Evolutionary conservation across 2,329 filamentous ascomycete genomes (phyloP), one percentile per base, ranked within the genome.

Genomic region (Huntiella omanensis): DNA sequence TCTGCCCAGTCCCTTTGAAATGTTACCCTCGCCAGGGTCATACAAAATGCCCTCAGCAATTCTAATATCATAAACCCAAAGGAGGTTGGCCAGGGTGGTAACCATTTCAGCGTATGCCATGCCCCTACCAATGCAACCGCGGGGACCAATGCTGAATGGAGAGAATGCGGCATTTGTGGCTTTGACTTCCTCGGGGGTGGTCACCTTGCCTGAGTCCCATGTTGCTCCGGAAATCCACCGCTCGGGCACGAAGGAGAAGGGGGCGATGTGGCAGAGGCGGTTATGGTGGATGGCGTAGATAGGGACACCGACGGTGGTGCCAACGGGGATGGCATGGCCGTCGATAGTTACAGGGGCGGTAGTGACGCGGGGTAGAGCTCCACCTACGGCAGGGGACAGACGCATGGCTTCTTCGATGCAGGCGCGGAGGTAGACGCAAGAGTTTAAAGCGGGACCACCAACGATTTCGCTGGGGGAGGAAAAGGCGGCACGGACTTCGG

Each of bases 101-200:
- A 64, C 71, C 69, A 82, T 71, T 63, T 83, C 78, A 39, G 72
- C 67, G 54, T 82, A 80, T 2, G 77, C 77, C 39, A 82, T 60
- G 0, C 70, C 69, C 65, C 83, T 83, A 0, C 80, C 80, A 46
- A 84, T 81, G 55, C 80, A 85, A 2, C 77, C 77, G 8, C 80
- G 64, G 0, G 78, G 75, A 0, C 80, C 80, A 51, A 83, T 64
- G 40, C 71, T 77, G 54, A 85, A 85, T 1, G 83, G 80, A 51
- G 78, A 84, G 60, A 83, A 88, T 0, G 82, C 82, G 33, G 67
- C 69, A 43, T 79, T 71, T 2, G 80, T 78, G 4, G 64, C 55
- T 2, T 66, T 62, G 1, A 73, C 62, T 45, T 73, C 70, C 1
- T 67, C 65, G 48, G 70, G 67, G 4, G 62, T 68, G 1, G 67